Evolutionary conservation across 2,329 filamentous ascomycete species (phyloP), one percentile per base, ranked within the genome.

Genomic region (Cladophialophora psammophila): DNA sequence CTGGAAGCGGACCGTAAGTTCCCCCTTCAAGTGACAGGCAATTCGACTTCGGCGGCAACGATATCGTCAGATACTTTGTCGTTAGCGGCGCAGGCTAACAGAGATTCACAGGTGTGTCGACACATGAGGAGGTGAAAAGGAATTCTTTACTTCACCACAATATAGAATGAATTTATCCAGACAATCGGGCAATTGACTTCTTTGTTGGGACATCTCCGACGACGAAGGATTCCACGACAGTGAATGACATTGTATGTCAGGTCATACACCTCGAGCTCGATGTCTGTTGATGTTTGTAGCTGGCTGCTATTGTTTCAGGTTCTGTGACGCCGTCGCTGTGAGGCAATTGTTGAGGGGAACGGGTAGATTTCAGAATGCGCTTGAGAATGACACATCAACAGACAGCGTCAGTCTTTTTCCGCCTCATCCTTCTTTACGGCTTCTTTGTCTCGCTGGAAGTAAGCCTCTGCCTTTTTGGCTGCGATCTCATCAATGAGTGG

Each of bases 401-500:
- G n/a, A 45, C 42, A 35, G n/a, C 35, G 40, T 59, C 26, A 42
- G 34, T 57, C 55, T 54, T 54, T 60, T 18, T 26, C 20, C 18
- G 5, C n/a, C n/a, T 45, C 59, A 67, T 40, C n/a, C 35, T 6
- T n/a, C 34, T 55, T 35, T 1, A 13, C 48, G 34, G 10, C 38
- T 54, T 67, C 58, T 34, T 64, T 65, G 18, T 66, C 63, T 42
- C 40, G 64, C 66, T 77, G 68, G 60, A 66, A 71, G 20, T 64
- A 60, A 20, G 60, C 63, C 9, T 73, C 70, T 45, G 70, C 69
- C 65, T 81, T 82, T 18, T 71, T 73, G n/a, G 67, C 72, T 26
- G 73, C 72, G 31, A 83, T 78, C 66, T 79, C 71, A 31, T 79
- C 75, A 35, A 82, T 78, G 32, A 83, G 67, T 1, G 74, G 69